Percentiles rank a stretch among this genome's conserved stretches.
Conservation (phyloP, 306 rosid species). For the Hylodesmum podocarpum region DNA sequence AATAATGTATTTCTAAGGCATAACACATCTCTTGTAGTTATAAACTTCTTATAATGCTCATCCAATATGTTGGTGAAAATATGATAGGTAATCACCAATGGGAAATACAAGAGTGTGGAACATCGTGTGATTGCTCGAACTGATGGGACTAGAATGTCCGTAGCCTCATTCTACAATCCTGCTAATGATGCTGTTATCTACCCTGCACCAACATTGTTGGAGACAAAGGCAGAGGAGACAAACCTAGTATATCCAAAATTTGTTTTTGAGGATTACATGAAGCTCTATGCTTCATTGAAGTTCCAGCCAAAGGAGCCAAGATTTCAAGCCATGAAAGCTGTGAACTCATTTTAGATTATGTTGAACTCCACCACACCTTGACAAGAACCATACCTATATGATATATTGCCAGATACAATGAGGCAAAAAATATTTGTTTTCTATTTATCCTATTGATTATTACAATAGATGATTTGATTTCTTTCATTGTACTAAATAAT, state of each 20-base stretch:
- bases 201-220: slow-evolving; percentile 66
- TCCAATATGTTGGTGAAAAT: background rate
- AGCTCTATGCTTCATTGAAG: slow-evolving; percentile 53
- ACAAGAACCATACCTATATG: too few species aligned
- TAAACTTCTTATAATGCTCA: background rate
- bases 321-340: slow-evolving; percentile 62
- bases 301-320: slow-evolving; percentile 76
- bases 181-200: slow-evolving; percentile 66
- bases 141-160: slow-evolving; percentile 62
- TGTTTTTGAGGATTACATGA: slow-evolving; percentile 77
- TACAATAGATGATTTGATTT: background rate
- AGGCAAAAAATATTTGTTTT: background rate
- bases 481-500: background rate
- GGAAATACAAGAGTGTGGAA: slow-evolving; percentile 75
- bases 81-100: slow-evolving; percentile 63
- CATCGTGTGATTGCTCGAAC: slow-evolving; percentile 70
- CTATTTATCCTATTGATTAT: background rate
- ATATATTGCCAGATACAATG: background rate
- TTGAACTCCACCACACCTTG: slow-evolving; percentile 46
- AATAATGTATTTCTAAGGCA: background rate
- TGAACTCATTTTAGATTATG: slow-evolving; percentile 35
- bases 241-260: slow-evolving; percentile 62
- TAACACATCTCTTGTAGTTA: background rate
- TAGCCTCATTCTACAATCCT: slow-evolving; percentile 82
- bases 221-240: slow-evolving; percentile 42